Base-by-base conservation (phyloP, 129 eudicot genomes). In the Tanacetum coccineum region DNA sequence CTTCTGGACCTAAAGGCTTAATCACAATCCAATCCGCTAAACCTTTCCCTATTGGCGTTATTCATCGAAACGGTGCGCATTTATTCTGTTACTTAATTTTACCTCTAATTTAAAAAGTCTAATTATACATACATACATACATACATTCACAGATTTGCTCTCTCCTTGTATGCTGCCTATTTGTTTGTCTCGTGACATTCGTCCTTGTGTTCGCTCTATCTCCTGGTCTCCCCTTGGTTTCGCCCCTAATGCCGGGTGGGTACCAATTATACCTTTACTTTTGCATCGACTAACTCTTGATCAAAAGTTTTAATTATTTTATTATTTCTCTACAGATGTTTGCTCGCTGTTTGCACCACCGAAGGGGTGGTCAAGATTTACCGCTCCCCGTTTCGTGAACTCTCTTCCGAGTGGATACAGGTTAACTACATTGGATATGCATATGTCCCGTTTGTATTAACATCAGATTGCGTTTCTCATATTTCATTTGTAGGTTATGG, bases 281-380 rank as follows among this genome's bases (percentile, higher is more conserved):
- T 61, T 18, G 39, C 18, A 25, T n/a, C n/a, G n/a, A n/a, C n/a
- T n/a, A n/a, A n/a, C n/a, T 9, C 13, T 17, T 4, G 13, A 20
- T 22, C 1, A 6, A 4, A 32, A 36, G n/a, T 3, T 7, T 52
- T 18, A 32, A 20, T 7, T 13, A 45, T 20, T 21, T n/a, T n/a
- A n/a, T 32, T 61, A 17, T 59, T 26, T 71, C 40, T 68, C 1
- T 59, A 26, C 78, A 89, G 99, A 65, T 89, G 95, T 78, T 64
- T 89, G 84, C 96, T 93, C 83, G 96, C 95, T 84, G 88, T 93
- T 72, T 93, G 96, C 81, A 86, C 99, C 46, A 78, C 83, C 17
- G 80, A 74, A 45, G 99, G 96, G 13, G 76, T 69, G 1, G 99
- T 89, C 70, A 93, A 86, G 77, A 50, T 93, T 71, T 93, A 80